A percentile compares a stretch with the other conserved stretches of the same genome.
Conservation (phyloP, 139 green algal genomes). For the Asterochloris sp. region DNA sequence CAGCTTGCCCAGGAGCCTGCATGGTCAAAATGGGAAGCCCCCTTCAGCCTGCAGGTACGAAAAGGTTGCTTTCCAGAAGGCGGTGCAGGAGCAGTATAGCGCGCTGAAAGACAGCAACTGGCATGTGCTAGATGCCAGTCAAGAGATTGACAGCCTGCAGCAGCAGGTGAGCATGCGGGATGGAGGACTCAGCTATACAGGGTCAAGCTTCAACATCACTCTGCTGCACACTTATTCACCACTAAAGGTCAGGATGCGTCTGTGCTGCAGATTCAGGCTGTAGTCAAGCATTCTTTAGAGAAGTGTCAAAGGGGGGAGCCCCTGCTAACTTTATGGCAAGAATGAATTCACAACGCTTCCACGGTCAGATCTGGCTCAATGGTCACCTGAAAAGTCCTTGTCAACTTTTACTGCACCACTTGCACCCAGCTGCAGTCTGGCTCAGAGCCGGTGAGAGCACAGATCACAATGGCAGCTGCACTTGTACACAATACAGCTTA, state of each 20-base stretch:
- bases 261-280: background rate
- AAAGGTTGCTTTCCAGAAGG: constrained; percentile 5
- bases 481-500: too few relatives aligned
- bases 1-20: background rate
- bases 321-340: background rate
- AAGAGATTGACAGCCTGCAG: background rate
- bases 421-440: too few relatives aligned
- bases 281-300: background rate
- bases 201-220: background rate
- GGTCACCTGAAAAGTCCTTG: too few relatives aligned
- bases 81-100: constrained; percentile 1
- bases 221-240: background rate
- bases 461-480: too few relatives aligned
- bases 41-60: constrained; percentile 5
- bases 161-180: background rate
- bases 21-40: background rate
- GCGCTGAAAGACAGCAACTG: constrained; percentile 3
- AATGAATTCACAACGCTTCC: too few relatives aligned
- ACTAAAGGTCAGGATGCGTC: background rate
- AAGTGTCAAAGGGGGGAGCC: background rate
- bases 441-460: too few relatives aligned
- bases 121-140: constrained; percentile 2
- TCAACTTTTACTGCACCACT: too few relatives aligned
- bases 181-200: background rate
- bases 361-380: too few relatives aligned